phyloP scores from a whole-genome alignment of 768 basidiomycete species.

The Baorangia bicolor region DNA sequence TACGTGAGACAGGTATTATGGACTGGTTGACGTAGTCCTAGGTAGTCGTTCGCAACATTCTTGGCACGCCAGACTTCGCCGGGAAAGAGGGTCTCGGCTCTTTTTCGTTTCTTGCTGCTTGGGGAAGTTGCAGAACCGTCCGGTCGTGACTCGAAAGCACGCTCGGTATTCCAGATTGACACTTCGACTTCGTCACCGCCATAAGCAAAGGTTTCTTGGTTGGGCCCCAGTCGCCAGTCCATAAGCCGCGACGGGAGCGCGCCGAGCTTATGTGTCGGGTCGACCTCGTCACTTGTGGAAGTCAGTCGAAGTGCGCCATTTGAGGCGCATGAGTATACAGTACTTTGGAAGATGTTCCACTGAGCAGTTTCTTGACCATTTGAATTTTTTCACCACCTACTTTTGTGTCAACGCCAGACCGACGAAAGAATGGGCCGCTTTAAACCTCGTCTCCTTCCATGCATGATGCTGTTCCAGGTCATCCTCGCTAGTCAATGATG shows the following conservation, averaged over 20 bases:
- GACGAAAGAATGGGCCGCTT: conserved; percentile 52
- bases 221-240: conserved; percentile 60
- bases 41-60: conserved; percentile 77
- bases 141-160: conserved; percentile 40
- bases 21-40: conserved; percentile 76
- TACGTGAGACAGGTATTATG: conserved; percentile 70
- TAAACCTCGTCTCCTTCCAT: conserved; percentile 69
- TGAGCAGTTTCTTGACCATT: conserved; percentile 1
- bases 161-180: conserved; percentile 75
- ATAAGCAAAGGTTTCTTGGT: conserved; percentile 64
- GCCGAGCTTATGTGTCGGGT: conserved; percentile 30
- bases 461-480: conserved; percentile 38
- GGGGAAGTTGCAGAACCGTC: conserved; percentile 17
- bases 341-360: conserved; percentile 17
- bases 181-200: conserved; percentile 86
- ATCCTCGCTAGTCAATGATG: conserved; percentile 43
- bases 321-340: conserved; percentile 68
- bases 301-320: conserved; percentile 68
- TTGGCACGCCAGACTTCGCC: conserved; percentile 85
- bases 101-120: conserved; percentile 50
- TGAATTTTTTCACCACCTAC: conserved; percentile 38
- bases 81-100: conserved; percentile 56
- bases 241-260: conserved; percentile 67
- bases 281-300: conserved; percentile 27
- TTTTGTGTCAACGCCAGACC: conserved; percentile 52